Evolutionary conservation across 1,284 basidiomycete genomes (phyloP).

Genomic region (Phaffia rhodozyma): DNA sequence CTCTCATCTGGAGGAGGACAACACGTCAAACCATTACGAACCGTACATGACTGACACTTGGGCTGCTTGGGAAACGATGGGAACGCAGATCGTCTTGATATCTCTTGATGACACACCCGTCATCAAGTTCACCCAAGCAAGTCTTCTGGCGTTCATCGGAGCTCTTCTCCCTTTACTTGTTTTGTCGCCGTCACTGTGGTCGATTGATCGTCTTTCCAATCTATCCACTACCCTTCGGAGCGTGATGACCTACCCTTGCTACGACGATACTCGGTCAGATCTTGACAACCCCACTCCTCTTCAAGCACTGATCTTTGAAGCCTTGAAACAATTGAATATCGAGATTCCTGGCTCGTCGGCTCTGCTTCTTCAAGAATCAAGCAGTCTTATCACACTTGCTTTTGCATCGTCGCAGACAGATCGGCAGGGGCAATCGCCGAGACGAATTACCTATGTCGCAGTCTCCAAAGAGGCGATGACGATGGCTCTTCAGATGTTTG

Average conservation of each 20-base stretch:
- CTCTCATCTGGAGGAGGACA: constrained; percentile 34
- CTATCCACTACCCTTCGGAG: constrained; percentile 69
- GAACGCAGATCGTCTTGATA: constrained; percentile 41
- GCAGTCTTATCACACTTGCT: constrained; percentile 72
- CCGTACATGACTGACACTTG: constrained; percentile 51
- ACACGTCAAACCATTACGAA: constrained; percentile 24
- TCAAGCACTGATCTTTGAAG: constrained; percentile 60
- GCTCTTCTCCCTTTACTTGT: constrained; percentile 41
- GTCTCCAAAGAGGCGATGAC: constrained; percentile 79
- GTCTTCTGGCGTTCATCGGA: constrained; percentile 65
- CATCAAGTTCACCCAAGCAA: constrained; percentile 63
- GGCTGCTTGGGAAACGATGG: constrained; percentile 57
- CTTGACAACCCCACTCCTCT: constrained; percentile 71
- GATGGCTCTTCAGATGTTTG: constrained; percentile 52
- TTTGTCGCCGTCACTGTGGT: constrained; percentile 24
- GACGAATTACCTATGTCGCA: constrained; percentile 73
- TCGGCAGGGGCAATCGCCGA: constrained; percentile 37
- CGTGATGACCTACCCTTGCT: constrained; percentile 65
- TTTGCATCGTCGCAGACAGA: constrained; percentile 41
- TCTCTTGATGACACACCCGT: neutral
- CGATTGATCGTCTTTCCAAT: constrained; percentile 47
- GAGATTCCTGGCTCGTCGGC: constrained; percentile 50
- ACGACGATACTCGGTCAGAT: constrained; percentile 77
- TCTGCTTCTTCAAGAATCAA: constrained; percentile 64
- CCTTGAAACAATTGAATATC: constrained; percentile 56